Percentiles rank a stretch among this genome's conserved stretches.
Conservation (phyloP, 2,329 filamentous ascomycete species). For the Penicillium sp. region DNA sequence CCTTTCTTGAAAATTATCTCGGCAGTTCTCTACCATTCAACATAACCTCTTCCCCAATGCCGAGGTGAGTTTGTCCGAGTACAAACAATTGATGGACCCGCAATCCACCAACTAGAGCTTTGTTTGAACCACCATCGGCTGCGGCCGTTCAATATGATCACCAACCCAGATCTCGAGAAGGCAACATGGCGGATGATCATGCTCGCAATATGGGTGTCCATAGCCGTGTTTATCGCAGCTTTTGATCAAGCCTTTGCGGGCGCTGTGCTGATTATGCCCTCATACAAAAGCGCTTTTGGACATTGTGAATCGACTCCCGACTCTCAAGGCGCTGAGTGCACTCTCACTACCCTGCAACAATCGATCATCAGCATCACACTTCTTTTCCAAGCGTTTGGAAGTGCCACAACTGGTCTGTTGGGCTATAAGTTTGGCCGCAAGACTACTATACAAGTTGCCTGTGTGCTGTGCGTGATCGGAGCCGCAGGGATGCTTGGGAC, state of each 20-base stretch:
- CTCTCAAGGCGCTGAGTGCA: constrained; percentile 2
- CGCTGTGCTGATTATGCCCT: constrained; percentile 18
- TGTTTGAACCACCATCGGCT: no score
- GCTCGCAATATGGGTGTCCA: constrained; percentile 13
- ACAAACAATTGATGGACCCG: no score
- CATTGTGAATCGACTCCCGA: constrained; percentile 1
- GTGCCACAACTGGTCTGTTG: constrained; percentile 9
- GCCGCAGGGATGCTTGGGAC: constrained; percentile 21
- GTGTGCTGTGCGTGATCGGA: constrained; percentile 14
- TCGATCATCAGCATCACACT: constrained; percentile 20
- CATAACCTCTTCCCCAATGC: no score
- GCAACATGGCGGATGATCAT: constrained; percentile 9
- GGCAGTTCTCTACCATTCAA: neutral
- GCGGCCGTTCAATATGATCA: neutral
- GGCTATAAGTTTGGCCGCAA: constrained; percentile 15
- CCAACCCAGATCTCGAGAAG: neutral
- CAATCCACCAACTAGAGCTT: no score
- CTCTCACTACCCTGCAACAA: constrained; percentile 20
- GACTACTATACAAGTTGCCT: constrained; percentile 17
- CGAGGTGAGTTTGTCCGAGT: no score
- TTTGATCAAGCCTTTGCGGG: constrained; percentile 17
- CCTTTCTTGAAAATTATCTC: neutral
- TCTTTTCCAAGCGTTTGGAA: constrained; percentile 22
- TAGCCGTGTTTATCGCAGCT: constrained; percentile 11
- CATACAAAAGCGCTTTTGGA: constrained; percentile 16